Percentiles rank a stretch among this genome's conserved stretches.
Evolutionary conservation across 2,329 filamentous ascomycete species (phyloP).

Genomic region (Fusarium succisae): DNA sequence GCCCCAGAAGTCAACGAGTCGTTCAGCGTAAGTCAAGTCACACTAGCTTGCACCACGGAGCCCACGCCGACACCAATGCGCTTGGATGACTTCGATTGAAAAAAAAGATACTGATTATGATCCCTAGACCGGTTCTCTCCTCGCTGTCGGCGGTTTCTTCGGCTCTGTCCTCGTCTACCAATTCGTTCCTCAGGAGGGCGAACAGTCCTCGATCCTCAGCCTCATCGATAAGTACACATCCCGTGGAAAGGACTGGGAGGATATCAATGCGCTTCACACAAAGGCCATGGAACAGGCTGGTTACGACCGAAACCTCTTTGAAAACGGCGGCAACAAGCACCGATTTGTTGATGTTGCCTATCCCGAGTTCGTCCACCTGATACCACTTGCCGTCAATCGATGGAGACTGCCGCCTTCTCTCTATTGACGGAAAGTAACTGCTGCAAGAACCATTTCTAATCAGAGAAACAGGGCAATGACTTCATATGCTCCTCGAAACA

Average conservation of each 20-base stretch:
- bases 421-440: neutral
- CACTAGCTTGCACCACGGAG: conserved; percentile 24
- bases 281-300: conserved; percentile 64
- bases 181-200: conserved; percentile 61
- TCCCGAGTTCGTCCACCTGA: conserved; percentile 63
- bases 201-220: conserved; percentile 57
- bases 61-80: neutral
- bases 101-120: conserved; percentile 14
- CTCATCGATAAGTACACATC: conserved; percentile 59
- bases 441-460: conserved; percentile 29
- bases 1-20: conserved; percentile 61
- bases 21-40: conserved; percentile 63
- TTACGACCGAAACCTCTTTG: conserved; percentile 65
- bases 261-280: conserved; percentile 63
- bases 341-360: conserved; percentile 62
- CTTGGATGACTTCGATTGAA: conserved; percentile 2
- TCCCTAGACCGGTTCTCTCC: conserved; percentile 59
- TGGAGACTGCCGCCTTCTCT: neutral
- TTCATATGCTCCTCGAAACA: conserved; percentile 59
- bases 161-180: conserved; percentile 57
- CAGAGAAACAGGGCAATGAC: conserved; percentile 56
- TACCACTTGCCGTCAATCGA: neutral
- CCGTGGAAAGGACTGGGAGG: conserved; percentile 60
- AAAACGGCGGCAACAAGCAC: conserved; percentile 55
- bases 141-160: conserved; percentile 57